These are phyloP conservation scores for Hamamelis virginiana DNA, from an alignment of 164 flowering plant genomes.

Conservation along the genomic window DNA sequence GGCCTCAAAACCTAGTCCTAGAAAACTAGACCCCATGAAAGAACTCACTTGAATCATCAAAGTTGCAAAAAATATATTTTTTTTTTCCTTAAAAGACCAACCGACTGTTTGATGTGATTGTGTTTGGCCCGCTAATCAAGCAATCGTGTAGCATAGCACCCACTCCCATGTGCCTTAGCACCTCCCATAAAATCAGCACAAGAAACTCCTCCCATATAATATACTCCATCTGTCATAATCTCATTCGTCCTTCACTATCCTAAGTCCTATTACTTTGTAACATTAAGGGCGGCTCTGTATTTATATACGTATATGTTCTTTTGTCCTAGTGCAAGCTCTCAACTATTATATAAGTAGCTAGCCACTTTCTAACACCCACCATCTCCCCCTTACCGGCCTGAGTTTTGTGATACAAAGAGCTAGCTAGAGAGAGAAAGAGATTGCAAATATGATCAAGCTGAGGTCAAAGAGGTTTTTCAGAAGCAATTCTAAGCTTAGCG, in stretches of 20 bases:
- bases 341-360: slow-evolving; percentile 29
- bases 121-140: slow-evolving; percentile 39
- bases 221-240: slow-evolving; percentile 17
- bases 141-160: slow-evolving; percentile 36
- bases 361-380: too few species aligned
- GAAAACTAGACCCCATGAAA: too few species aligned
- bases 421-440: too few species aligned
- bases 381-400: neutral
- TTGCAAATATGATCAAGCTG: slow-evolving; percentile 67
- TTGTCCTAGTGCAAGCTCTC: slow-evolving; percentile 14
- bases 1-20: too few species aligned
- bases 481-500: slow-evolving; percentile 47
- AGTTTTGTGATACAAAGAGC: neutral
- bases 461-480: slow-evolving; percentile 61
- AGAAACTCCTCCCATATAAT: slow-evolving; percentile 10
- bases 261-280: neutral
- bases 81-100: too few species aligned
- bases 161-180: slow-evolving; percentile 51
- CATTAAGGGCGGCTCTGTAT: slow-evolving; percentile 15
- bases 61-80: too few species aligned
- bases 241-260: neutral
- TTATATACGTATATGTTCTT: slow-evolving; percentile 14
- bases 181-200: slow-evolving; percentile 13
- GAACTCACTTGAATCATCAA: too few species aligned
- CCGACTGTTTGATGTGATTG: slow-evolving; percentile 18